Evolutionary conservation across 345 rosid species (phyloP).

Genomic region (Clausena lansium): DNA sequence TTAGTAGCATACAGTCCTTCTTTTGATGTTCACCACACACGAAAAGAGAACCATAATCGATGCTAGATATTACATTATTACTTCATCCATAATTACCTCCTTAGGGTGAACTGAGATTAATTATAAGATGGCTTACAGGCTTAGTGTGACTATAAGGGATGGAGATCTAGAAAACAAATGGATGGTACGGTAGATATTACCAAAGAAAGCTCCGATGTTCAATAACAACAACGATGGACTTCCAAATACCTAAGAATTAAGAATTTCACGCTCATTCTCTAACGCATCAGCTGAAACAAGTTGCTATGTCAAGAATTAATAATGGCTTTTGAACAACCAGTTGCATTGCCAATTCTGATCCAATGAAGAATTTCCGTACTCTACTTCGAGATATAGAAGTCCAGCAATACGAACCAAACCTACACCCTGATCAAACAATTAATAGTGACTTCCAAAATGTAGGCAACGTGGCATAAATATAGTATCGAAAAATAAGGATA

Average conservation of each 20-base stretch:
- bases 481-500: not conserved
- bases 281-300: slow-evolving; percentile 63
- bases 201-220: not conserved
- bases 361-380: slow-evolving; percentile 47
- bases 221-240: not conserved
- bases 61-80: not conserved
- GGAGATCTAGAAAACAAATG: not conserved
- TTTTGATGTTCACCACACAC: too few species aligned
- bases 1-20: not conserved
- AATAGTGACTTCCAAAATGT: not conserved
- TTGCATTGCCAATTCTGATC: slow-evolving; percentile 97
- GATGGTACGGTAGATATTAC: not conserved
- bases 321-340: slow-evolving; percentile 88
- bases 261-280: slow-evolving; percentile 82
- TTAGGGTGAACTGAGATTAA: not conserved
- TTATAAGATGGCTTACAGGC: not conserved
- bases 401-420: slow-evolving; percentile 95
- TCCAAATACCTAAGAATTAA: slow-evolving; percentile 72
- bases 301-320: slow-evolving; percentile 69
- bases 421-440: slow-evolving; percentile 24
- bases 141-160: not conserved
- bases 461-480: not conserved
- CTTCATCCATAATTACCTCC: not conserved
- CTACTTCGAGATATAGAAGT: slow-evolving; percentile 76
- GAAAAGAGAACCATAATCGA: not conserved